A percentile compares a stretch with the other conserved stretches of the same genome.
Evolutionary conservation across 2,329 filamentous ascomycete species (phyloP).

Genomic region (Malbranchea zuffiana): DNA sequence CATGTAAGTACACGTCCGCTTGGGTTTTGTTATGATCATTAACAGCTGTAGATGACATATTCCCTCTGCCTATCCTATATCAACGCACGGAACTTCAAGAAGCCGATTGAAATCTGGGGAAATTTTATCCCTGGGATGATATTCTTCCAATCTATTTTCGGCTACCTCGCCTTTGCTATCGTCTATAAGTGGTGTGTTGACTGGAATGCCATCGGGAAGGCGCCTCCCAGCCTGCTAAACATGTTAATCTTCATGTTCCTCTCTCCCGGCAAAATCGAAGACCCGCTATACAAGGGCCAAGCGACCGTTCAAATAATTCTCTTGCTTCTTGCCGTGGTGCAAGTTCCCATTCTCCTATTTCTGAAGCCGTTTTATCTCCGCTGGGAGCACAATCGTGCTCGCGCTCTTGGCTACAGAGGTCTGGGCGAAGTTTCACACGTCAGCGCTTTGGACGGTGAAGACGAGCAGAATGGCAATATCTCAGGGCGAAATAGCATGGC

Average conservation of each 20-base stretch:
- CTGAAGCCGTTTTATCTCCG: constrained; percentile 93
- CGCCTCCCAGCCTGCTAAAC: constrained; percentile 82
- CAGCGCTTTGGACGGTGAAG: constrained; percentile 81
- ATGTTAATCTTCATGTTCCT: constrained; percentile 99
- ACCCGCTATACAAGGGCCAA: constrained; percentile 70
- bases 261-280: constrained; percentile 58
- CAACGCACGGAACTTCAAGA: constrained; percentile 92
- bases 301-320: constrained; percentile 63
- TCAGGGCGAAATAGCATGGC: constrained; percentile 57
- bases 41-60: constrained; percentile 65
- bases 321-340: constrained; percentile 67
- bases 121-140: constrained; percentile 98
- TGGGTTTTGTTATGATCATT: background rate
- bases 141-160: constrained; percentile 98
- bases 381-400: constrained; percentile 82
- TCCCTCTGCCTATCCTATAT: constrained; percentile 85
- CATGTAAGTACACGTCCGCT: constrained; percentile 42
- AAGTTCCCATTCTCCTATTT: constrained; percentile 85
- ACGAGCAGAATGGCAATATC: constrained; percentile 54
- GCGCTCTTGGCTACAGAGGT: constrained; percentile 80
- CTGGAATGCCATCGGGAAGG: constrained; percentile 57
- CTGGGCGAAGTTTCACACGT: constrained; percentile 82
- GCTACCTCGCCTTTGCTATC: constrained; percentile 87
- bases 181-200: constrained; percentile 95
- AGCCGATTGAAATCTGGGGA: constrained; percentile 88